Conservation (phyloP, 2,329 filamentous ascomycete species). For the Chrysosporium keratinophilum region DNA sequence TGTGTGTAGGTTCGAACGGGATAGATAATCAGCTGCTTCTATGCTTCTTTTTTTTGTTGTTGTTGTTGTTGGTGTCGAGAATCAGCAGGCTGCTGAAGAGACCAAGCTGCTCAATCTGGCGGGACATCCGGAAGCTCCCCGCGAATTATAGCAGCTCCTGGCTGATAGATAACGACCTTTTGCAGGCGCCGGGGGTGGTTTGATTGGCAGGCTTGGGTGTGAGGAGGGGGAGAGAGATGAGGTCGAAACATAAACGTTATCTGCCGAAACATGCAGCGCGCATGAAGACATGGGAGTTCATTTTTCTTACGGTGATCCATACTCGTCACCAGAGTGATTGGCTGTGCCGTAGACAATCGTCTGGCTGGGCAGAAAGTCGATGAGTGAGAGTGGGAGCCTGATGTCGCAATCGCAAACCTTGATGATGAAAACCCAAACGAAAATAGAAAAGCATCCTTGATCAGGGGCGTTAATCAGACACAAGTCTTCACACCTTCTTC, state of each 20-base stretch:
- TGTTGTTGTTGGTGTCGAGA: neutral
- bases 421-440: slow-evolving; percentile 2
- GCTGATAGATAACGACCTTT: neutral
- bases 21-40: neutral
- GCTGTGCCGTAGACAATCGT: neutral
- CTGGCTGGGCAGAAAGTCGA: slow-evolving; percentile 3
- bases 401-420: slow-evolving; percentile 13
- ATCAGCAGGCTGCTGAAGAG: neutral
- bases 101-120: too few relatives aligned
- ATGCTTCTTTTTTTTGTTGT: neutral
- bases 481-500: neutral
- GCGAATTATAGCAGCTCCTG: neutral
- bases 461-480: neutral
- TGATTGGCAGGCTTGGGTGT: neutral
- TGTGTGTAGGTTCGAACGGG: neutral
- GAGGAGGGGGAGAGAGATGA: neutral
- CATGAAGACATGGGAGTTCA: neutral
- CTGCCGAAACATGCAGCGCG: neutral
- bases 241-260: neutral
- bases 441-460: neutral
- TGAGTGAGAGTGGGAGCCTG: slow-evolving; percentile 8
- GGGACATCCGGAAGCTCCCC: neutral
- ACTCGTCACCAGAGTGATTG: neutral
- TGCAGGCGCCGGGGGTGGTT: neutral
- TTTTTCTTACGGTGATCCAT: neutral